Base-by-base conservation (phyloP, 2,329 filamentous ascomycete species). In the Colletotrichum spaethianum region DNA sequence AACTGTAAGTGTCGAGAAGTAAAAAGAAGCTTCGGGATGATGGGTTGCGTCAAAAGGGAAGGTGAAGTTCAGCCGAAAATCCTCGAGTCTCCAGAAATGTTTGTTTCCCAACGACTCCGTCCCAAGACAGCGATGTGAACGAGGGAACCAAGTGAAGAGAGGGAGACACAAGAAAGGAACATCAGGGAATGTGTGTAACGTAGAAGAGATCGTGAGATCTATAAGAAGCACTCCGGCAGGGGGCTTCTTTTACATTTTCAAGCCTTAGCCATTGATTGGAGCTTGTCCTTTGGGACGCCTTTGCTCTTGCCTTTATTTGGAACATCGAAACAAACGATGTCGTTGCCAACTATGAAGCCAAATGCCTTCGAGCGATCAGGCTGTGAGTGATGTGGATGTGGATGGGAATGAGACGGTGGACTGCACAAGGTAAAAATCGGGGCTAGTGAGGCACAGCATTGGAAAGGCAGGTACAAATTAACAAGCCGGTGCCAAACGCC, bases 181-280 rank as follows among this genome's bases (percentile, higher is more conserved):
- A 8, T 38, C 5, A 16, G 46, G 20, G 33, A n/a, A 20, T 20
- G 44, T 9, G 56, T 44, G n/a, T 9, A 42, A 44, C n/a, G 55
- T n/a, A 38, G 28, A 26, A 28, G 28, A 28, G 40, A 40, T 52
- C 18, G 33, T 40, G 33, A 66, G 40, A 33, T 26, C 20, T 6
- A n/a, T 12, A 46, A 26, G n/a, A 46, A 50, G 23, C 16, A 12
- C 31, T 20, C 18, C 36, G 38, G 16, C n/a, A 12, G 28, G 9
- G 18, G 20, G 16, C 1, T 23, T 23, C 11, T 4, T 66, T 63
- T 50, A 63, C 65, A 31, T 38, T 48, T 56, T n/a, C 57, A 63
- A 12, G 28, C 48, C n/a, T 23, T 63, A 11, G 59, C n/a, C 23
- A 40, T 50, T n/a, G 31, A 16, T 23, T 46, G 20, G 9, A 68